A percentile compares a stretch with the other conserved stretches of the same genome.
phyloP scores from a whole-genome alignment of 495 filamentous ascomycete genomes.

The Apodospora peruviana region DNA sequence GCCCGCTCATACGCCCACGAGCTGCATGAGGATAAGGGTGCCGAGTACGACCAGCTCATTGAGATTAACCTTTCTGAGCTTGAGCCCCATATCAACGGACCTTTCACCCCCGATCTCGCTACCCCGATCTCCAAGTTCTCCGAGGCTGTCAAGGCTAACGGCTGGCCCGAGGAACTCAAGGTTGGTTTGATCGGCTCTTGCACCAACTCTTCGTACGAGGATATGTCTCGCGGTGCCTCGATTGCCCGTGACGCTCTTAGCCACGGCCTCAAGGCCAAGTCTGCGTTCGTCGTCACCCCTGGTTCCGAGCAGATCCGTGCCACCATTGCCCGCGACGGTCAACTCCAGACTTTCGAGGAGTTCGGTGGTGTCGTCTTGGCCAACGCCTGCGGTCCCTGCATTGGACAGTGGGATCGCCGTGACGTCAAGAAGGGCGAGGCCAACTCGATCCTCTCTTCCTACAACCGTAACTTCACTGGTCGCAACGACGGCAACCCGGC shows the following conservation, averaged over 20 bases:
- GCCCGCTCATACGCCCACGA: constrained; percentile 78
- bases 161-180: constrained; percentile 96
- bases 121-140: constrained; percentile 98
- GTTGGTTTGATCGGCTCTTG: constrained; percentile 96
- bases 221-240: constrained; percentile 92
- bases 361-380: constrained; percentile 94
- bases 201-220: constrained; percentile 99
- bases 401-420: constrained; percentile 86
- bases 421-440: constrained; percentile 96
- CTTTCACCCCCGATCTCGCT: constrained; percentile 98
- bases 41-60: constrained; percentile 92
- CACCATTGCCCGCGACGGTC: constrained; percentile 90
- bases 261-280: constrained; percentile 92
- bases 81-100: constrained; percentile 97
- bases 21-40: constrained; percentile 85
- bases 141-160: constrained; percentile 86
- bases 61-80: constrained; percentile 93
- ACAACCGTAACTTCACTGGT: constrained; percentile 88
- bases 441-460: constrained; percentile 51
- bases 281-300: constrained; percentile 89
- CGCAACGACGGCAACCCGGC: constrained; percentile 99
- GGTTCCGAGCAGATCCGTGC: constrained; percentile 98
- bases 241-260: constrained; percentile 92
- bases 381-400: constrained; percentile 84
- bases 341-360: constrained; percentile 94